A percentile compares a stretch with the other conserved stretches of the same genome.
These are phyloP conservation scores for Lineolata rhizophorae DNA, from an alignment of 495 filamentous ascomycete genomes.

Conservation along the genomic window DNA sequence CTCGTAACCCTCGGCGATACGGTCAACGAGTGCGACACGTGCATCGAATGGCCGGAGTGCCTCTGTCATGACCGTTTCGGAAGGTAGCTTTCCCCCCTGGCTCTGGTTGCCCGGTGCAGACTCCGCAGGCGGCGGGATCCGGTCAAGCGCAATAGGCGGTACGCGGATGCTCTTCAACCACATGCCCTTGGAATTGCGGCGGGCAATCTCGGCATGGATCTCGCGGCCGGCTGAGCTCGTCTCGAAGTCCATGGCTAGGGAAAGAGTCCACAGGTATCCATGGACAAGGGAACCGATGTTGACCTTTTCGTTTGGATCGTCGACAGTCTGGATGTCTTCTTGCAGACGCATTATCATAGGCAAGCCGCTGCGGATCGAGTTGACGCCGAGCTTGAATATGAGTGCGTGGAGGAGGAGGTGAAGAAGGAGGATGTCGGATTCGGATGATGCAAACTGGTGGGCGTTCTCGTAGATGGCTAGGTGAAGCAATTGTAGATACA, in stretches of 20 bases:
- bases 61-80: constrained; percentile 31
- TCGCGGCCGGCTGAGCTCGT: constrained; percentile 37
- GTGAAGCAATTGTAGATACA: constrained; percentile 67
- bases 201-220: constrained; percentile 53
- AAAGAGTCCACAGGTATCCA: constrained; percentile 65
- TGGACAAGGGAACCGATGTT: constrained; percentile 65
- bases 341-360: constrained; percentile 79
- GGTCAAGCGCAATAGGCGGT: constrained; percentile 29
- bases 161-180: constrained; percentile 49
- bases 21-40: constrained; percentile 40
- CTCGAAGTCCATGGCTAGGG: constrained; percentile 58
- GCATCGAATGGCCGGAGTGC: constrained; percentile 44
- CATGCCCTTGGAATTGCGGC: constrained; percentile 42
- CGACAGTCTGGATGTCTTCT: constrained; percentile 50
- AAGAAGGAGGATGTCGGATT: constrained; percentile 49
- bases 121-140: constrained; percentile 10
- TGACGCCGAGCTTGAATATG: constrained; percentile 59
- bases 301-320: constrained; percentile 40
- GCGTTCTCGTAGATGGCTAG: constrained; percentile 73
- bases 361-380: constrained; percentile 52
- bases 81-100: constrained; percentile 15
- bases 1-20: constrained; percentile 47
- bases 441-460: constrained; percentile 41
- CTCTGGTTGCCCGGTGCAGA: neutral
- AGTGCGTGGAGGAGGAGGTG: constrained; percentile 54